Conservation (phyloP, 2,329 filamentous ascomycete species). For the Aspergillus luchuensis region DNA sequence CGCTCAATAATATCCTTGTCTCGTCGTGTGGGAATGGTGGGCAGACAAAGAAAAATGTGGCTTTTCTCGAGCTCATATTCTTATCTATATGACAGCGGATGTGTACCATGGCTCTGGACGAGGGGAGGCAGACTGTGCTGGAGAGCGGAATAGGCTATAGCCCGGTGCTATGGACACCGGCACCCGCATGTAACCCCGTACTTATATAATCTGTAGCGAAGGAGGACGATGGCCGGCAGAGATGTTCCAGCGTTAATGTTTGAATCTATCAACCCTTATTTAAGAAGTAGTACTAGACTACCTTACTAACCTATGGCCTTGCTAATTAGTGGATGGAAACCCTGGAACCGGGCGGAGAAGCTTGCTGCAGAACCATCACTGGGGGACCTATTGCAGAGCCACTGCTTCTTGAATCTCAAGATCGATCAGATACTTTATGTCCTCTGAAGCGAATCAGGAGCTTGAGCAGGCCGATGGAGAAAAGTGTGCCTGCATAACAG, state of each 20-base stretch:
- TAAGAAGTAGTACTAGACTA: background rate
- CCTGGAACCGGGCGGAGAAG: background rate
- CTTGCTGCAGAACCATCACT: background rate
- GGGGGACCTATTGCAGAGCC: slow-evolving; percentile 1
- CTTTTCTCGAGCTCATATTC: background rate
- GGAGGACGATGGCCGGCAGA: background rate
- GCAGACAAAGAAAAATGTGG: background rate
- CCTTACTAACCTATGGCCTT: background rate
- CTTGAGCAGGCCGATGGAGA: background rate
- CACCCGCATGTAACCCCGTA: background rate
- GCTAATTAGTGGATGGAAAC: background rate
- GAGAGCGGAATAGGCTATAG: no score
- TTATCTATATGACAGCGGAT: background rate
- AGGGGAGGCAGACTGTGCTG: no score
- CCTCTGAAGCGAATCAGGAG: background rate
- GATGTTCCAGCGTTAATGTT: background rate
- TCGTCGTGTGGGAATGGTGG: background rate
- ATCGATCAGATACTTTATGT: slow-evolving; percentile 4
- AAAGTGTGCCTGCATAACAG: slow-evolving; percentile 3
- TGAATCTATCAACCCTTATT: background rate
- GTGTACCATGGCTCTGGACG: background rate
- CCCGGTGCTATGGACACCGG: no score
- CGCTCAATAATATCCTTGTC: background rate
- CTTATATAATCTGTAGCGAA: background rate
- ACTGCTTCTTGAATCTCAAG: background rate